Evolutionary conservation across 352 stramenopile genomes (phyloP).

Genomic region (Pythium graminicola): DNA sequence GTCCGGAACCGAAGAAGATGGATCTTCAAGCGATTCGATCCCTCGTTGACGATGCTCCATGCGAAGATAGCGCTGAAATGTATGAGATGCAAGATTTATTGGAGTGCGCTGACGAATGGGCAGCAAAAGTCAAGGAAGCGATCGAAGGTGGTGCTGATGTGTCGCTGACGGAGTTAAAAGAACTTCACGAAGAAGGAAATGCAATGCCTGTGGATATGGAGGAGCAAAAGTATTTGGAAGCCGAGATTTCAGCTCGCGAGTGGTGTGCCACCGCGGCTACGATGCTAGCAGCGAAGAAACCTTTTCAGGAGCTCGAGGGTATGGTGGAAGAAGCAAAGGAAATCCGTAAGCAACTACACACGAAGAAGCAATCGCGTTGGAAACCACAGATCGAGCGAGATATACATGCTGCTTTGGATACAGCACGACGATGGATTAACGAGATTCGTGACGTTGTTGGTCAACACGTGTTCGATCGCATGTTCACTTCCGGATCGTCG

Average conservation of each 20-base stretch:
- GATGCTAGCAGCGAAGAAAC: constrained; percentile 50
- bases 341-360: constrained; percentile 63
- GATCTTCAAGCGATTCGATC: constrained; percentile 72
- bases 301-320: constrained; percentile 61
- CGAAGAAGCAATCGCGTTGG: constrained; percentile 76
- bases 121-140: constrained; percentile 65
- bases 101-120: constrained; percentile 80
- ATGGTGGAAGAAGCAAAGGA: constrained; percentile 52
- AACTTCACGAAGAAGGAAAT: constrained; percentile 68
- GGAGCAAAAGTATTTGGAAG: constrained; percentile 70
- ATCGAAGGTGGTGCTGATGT: constrained; percentile 71
- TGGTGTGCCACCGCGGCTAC: constrained; percentile 53
- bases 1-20: constrained; percentile 68
- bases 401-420: constrained; percentile 63
- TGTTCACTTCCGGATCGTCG: constrained; percentile 28
- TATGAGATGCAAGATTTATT: constrained; percentile 89
- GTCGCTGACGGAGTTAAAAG: constrained; percentile 58
- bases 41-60: constrained; percentile 80
- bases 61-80: constrained; percentile 78
- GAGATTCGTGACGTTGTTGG: constrained; percentile 70
- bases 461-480: constrained; percentile 47
- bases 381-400: constrained; percentile 78
- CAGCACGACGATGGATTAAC: constrained; percentile 64
- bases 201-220: constrained; percentile 88
- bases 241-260: constrained; percentile 70